Conservation (phyloP, 495 filamentous ascomycete species). For the Elaphomyces granulatus region DNA sequence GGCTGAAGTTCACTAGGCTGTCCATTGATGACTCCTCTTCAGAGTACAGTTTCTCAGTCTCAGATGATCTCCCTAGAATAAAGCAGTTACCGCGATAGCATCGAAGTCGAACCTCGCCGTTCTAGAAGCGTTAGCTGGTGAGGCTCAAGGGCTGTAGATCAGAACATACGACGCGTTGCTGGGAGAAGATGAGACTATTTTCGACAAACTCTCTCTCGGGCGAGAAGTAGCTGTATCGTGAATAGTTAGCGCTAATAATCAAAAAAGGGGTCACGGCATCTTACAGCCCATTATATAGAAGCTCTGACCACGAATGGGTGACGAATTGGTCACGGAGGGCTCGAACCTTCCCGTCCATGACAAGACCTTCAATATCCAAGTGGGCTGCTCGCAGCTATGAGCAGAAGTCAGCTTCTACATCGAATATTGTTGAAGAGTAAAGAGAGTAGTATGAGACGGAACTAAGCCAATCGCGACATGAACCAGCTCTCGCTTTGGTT, state of each 20-base stretch:
- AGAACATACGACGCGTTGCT: slow-evolving; percentile 39
- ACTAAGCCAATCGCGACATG: no score
- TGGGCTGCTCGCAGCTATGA: slow-evolving; percentile 62
- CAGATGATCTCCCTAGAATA: slow-evolving; percentile 58
- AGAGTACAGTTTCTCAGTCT: slow-evolving; percentile 77
- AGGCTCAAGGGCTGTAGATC: no score
- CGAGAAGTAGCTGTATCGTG: slow-evolving; percentile 60
- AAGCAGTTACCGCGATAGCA: slow-evolving; percentile 65
- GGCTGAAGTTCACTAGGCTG: slow-evolving; percentile 65
- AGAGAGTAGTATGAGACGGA: no score
- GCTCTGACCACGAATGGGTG: slow-evolving; percentile 58
- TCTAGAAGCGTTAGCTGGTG: slow-evolving; percentile 17
- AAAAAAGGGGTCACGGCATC: no score
- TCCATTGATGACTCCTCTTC: slow-evolving; percentile 77
- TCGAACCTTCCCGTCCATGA: slow-evolving; percentile 73
- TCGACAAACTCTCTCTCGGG: slow-evolving; percentile 71
- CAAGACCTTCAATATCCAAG: slow-evolving; percentile 71
- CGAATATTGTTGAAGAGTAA: no score
- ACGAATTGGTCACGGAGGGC: slow-evolving; percentile 66
- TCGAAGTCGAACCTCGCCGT: slow-evolving; percentile 55
- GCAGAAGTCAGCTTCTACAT: no score
- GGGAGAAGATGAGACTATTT: slow-evolving; percentile 52
- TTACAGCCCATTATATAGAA: slow-evolving; percentile 75
- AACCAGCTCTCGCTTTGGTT: no score
- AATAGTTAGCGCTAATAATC: no score